phyloP scores from a whole-genome alignment of 768 basidiomycete species.

The Termitomyces sp. region DNA sequence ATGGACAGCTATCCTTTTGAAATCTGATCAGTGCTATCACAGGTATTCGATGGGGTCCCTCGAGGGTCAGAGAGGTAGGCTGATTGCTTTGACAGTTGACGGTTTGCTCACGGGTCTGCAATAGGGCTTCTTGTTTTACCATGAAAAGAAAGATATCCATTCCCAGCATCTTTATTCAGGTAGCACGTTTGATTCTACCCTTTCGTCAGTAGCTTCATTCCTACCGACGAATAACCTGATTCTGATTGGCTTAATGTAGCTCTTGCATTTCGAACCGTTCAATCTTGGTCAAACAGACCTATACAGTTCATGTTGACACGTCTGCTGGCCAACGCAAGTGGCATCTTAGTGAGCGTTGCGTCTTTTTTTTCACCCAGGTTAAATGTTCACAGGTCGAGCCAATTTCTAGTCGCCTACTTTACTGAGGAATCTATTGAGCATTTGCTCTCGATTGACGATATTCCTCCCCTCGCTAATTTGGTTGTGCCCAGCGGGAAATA shows the following conservation, averaged over 20 bases:
- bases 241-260: conserved; percentile 11
- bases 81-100: conserved; percentile 1
- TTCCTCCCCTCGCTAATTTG: conserved; percentile 46
- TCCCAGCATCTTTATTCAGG: conserved; percentile 45
- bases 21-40: neutral
- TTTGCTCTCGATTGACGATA: conserved; percentile 61
- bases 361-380: neutral
- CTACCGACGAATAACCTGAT: neutral
- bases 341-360: conserved; percentile 62
- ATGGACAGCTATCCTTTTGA: neutral
- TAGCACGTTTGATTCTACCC: conserved; percentile 33
- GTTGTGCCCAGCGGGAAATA: conserved; percentile 64
- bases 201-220: conserved; percentile 17
- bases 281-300: conserved; percentile 74
- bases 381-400: conserved; percentile 16
- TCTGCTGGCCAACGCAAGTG: conserved; percentile 69
- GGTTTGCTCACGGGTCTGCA: neutral
- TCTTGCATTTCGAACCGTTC: conserved; percentile 27
- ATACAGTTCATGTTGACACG: conserved; percentile 73
- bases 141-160: conserved; percentile 60
- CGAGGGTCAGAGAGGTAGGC: conserved; percentile 69
- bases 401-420: conserved; percentile 67
- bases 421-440: conserved; percentile 64
- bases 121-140: conserved; percentile 78
- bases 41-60: conserved; percentile 77